Evolutionary conservation across 2,329 filamentous ascomycete genomes (phyloP), one percentile per base, ranked within the genome.

Genomic region (Neocatenulostroma microsporum): DNA sequence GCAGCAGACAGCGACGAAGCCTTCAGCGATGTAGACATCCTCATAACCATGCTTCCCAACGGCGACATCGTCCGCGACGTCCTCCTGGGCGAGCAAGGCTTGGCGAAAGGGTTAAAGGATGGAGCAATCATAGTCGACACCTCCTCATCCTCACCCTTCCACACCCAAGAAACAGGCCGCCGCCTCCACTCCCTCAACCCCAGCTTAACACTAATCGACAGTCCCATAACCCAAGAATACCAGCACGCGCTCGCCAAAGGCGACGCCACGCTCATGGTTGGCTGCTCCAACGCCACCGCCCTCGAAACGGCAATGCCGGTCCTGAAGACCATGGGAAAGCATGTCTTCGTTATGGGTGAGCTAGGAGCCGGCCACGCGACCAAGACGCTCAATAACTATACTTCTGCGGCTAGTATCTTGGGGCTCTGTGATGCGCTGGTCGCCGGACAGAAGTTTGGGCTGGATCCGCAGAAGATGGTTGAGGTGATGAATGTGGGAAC

Each of bases 401-500:
- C 49, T 26, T 47, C 41, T 32, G 49, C 47, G 12, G 53, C 53
- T 4, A 52, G 48, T 24, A 57, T 56, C 17, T 40, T 53, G 12
- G 52, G 47, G 2, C 37, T 54, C 3, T 53, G 51, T 34, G 53
- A 54, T 46, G 46, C 51, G 12, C 33, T 56, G 33, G 43, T 57
- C 3, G 51, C 53, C 6, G 56, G 56, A 2, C 51, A 56, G 41
- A 57, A 57, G 38, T 51, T 56, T 26, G 56, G 56, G 2, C 45
- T 59, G 3, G 47, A 57, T 39, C 54, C 55, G 3, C 44, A 47
- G 28, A 54, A 46, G 19, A 62, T 62, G 59, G 52, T 62, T 27
- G 57, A 62, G 30, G 59, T 61, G 15, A 52, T 62, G 41, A 62
- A 62, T 41, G 57, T 62, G 3, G 60, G 60, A 10, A 62, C 60